Base-by-base conservation (phyloP, 2,329 filamentous ascomycete genomes). In the Trichophyton benhamiae region DNA sequence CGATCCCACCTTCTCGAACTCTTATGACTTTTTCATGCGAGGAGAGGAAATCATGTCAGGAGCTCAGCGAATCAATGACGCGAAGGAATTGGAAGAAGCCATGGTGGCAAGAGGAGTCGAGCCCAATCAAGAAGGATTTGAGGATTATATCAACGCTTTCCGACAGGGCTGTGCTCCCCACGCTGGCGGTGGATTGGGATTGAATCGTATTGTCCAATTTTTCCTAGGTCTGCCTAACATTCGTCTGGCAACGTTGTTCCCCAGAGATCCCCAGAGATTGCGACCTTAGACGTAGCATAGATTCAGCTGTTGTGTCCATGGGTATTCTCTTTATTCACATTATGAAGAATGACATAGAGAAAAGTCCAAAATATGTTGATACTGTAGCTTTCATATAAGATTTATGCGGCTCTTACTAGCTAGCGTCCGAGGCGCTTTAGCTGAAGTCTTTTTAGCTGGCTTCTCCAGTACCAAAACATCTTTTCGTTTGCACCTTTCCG, bases 1-100 rank as follows among this genome's bases (percentile, higher is more conserved):
- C 49, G 83, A 88, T 68, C 79, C 83, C 61, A 79, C 80, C 41
- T 82, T 89, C 65, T 89, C 80, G 49, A 85, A 86, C 76, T 83
- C 80, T 2, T 87, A 85, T 73, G 84, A 87, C 72, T 85, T 87
- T 77, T 86, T 87, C 77, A 86, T 87, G 83, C 82, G 84, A 67
- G 84, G 84, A 13, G 83, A 87, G 71, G 84, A 87, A 71, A 86
- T 87, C 71, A 82, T 84, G 79, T 84, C 81, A 8, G 84, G 84
- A 62, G 84, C 83, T 8, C 84, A 87, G 73, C 83, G 84, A 75
- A 83, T 87, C 65, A 80, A 87, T 73, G 77, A 83, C 69, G 78
- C 81, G n/a, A 75, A 78, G 41, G 79, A 83, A 67, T 74, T 87
- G 49, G 77, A 80, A 66, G 77, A 79, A 66, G 77, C 80, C 42